Base-by-base conservation (phyloP, 768 basidiomycete species). In the Tremella fuciformis region DNA sequence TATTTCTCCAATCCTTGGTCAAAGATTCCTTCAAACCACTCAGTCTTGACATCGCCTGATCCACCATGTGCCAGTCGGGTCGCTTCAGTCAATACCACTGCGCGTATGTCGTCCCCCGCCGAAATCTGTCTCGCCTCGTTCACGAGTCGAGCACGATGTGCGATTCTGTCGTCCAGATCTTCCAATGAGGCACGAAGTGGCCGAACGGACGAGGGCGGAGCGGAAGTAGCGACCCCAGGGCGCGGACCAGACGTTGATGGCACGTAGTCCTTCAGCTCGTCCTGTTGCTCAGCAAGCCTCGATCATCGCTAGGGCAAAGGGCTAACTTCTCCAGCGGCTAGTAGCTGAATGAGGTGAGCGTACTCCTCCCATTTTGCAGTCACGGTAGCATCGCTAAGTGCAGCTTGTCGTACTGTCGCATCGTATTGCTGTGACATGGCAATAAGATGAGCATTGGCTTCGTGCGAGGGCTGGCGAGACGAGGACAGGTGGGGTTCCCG, bases 321-420 rank as follows among this genome's bases (percentile, higher is more conserved):
- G 50, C 74, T 47, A 64, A 83, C 84, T 76, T 83, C 85, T 74
- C 84, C 85, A 80, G 84, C 83, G 1, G 84, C 86, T 40, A 99
- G 80, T 48, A 87, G 82, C 13, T 78, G 76, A 42, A 99, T 86
- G 46, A 81, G 81, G 13, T 81, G 80, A 67, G 88, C 86, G 91
- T 91, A 94, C 67, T 92, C 84, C 39, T 86, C 86, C 88, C 90
- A 96, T 76, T 96, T 92, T 60, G 82, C 79, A 18, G 85, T 79
- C 1, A 97, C 88, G 1, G 83, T 79, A 26, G 82, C 84, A 69
- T 98, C 91, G 69, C 89, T 91, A 29, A 81, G 82, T 0, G 79
- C 78, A 0, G 92, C 94, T 59, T 87, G 83, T 0, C 79, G 79
- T 2, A 98, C 80, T 16, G 91, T 85, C n/a, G 69, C 78, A 13